Conservation (phyloP, 495 filamentous ascomycete genomes). For the Talaromyces adpressus region DNA sequence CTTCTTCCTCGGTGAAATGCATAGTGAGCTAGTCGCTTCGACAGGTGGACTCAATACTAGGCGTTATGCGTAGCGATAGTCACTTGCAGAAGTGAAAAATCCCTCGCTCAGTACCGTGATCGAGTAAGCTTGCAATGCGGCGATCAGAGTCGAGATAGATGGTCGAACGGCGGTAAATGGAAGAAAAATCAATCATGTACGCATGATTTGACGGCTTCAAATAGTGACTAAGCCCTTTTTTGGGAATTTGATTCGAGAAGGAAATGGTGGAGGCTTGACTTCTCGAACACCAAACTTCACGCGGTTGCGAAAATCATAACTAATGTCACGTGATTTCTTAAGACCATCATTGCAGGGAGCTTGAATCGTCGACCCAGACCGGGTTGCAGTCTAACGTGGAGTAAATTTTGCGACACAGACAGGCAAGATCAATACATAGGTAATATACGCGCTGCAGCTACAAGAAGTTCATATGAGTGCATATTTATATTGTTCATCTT, state of each 20-base stretch:
- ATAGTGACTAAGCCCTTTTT: too few species aligned
- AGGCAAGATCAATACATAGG: too few species aligned
- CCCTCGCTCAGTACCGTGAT: neutral
- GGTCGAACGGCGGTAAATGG: neutral
- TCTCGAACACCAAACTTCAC: neutral
- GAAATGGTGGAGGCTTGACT: constrained; percentile 1
- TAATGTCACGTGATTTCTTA: neutral
- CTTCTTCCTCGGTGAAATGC: constrained; percentile 74
- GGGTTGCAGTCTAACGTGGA: too few species aligned
- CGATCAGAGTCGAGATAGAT: neutral
- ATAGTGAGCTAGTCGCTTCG: constrained; percentile 34
- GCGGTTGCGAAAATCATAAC: neutral
- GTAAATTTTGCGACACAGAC: too few species aligned
- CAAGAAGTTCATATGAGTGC: neutral
- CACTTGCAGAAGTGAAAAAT: neutral
- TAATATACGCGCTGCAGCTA: neutral
- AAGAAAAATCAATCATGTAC: neutral
- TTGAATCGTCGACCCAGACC: too few species aligned
- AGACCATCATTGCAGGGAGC: neutral
- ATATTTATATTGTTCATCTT: constrained; percentile 9
- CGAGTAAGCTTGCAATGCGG: neutral
- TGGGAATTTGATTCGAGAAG: neutral
- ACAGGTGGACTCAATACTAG: neutral
- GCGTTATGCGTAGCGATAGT: neutral
- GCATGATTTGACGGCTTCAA: neutral